Evolutionary conservation across 75 land plant genomes (phyloP), one percentile per base, ranked within the genome.

Genomic region (Picea sitchensis): DNA sequence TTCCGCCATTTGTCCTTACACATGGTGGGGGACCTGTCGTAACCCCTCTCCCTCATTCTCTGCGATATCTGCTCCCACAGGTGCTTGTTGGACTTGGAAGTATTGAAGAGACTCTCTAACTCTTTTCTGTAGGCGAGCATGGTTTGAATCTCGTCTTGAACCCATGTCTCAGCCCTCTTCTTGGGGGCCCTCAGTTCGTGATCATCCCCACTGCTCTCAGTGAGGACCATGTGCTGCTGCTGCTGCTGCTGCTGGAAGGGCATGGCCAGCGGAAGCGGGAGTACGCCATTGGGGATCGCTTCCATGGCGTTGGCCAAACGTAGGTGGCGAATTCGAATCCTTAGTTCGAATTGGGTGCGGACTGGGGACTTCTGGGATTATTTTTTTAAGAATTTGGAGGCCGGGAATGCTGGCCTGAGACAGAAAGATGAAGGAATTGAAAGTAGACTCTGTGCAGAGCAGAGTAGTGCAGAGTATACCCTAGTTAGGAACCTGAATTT

Each of bases 131-230:
- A 74, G 9, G 83, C 83, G n/a, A 87, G 86, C 17, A 87, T 63
- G 5, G 83, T 87, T 56, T 81, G 79, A 61, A 85, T 87, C 83
- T 87, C 88, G 23, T 87, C 88, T 26, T 81, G 83, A 14, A 81
- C 88, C 88, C 88, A 87, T 75, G 88, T 87, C 56, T 87, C 88
- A 1, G 88, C 88, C 81, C 88, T 85, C 83, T 87, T 87, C 67
- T 87, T 87, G 18, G 88, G 88, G 30, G 88, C 80, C 77, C 82
- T 85, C 32, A 76, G 44, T 26, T 79, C 64, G 44, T 84, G 78
- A 44, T 83, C 76, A 3, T 86, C 83, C 23, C 81, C 82, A 17
- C 69, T 59, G 38, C 65, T 61, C 54, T 83, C 86, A 12, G 78
- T 58, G 34, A 83, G 54, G 14, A 84, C 60, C 61, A 84, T 36